Conservation (phyloP, 1,284 basidiomycete species). For the Bondarzewia mesenterica region DNA sequence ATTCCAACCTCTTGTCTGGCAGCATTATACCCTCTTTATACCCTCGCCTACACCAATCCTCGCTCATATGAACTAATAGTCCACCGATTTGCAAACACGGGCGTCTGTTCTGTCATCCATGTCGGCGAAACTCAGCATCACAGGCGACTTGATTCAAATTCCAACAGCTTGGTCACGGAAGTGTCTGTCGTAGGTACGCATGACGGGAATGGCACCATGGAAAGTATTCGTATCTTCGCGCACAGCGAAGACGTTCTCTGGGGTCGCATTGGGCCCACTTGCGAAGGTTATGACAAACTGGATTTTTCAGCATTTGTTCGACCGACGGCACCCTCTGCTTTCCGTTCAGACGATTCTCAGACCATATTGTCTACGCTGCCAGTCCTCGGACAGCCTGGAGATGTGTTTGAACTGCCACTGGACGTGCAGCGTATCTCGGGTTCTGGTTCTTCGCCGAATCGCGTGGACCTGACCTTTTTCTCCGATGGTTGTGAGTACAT, state of each 20-base stretch:
- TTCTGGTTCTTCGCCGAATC: constrained; percentile 55
- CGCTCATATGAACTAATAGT: constrained; percentile 5
- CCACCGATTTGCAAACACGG: not conserved
- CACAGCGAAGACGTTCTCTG: not conserved
- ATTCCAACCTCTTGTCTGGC: not conserved
- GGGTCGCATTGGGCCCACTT: not conserved
- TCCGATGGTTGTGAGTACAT: constrained; percentile 70
- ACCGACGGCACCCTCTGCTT: not conserved
- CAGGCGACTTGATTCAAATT: not conserved
- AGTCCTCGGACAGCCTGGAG: not conserved
- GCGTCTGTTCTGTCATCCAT: not conserved
- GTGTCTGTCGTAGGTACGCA: not conserved
- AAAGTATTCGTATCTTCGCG: constrained; percentile 2
- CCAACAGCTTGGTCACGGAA: not conserved
- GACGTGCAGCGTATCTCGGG: constrained; percentile 50
- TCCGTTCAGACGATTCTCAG: not conserved
- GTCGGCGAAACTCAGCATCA: constrained; percentile 4
- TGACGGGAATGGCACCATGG: constrained; percentile 5
- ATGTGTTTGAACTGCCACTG: constrained; percentile 30
- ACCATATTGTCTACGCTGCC: not conserved
- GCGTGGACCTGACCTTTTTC: constrained; percentile 76
- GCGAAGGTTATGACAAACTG: not conserved
- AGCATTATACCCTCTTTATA: too few relatives aligned
- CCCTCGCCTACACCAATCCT: not conserved
- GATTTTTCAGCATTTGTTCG: not conserved